Evolutionary conservation across 2,329 filamentous ascomycete genomes (phyloP), one percentile per base, ranked within the genome.

Genomic region (Falciphora oryzae): DNA sequence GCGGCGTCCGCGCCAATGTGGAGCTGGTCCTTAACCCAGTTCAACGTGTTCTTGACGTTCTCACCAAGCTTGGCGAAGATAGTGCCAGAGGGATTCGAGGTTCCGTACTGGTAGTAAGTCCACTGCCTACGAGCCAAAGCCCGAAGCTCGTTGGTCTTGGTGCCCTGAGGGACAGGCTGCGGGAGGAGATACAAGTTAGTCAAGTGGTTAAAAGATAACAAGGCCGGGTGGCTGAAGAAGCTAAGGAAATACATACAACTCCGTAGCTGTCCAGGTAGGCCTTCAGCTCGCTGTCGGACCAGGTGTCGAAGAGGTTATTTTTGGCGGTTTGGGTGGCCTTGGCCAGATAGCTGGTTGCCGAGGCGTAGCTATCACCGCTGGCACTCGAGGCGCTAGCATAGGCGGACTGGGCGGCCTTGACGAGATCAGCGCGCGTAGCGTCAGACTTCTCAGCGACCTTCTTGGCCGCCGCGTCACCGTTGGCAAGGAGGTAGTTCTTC

Each of bases 211-310:
- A 35, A 32, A 32, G 32, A 35, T 14, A 35, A 35, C 32, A 35
- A 35, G 32, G 11, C 0, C 16, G 3, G 16, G 5, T 44, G 16
- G 14, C 38, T 44, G 14, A 11, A 71, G 7, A 67, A 72, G 68
- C 8, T 59, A 18, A 7, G 16, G 14, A 10, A 35, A 18, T 11
- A 71, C 76, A 79, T 64, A 83, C 81, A 57, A 94, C 79, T 53
- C 91, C 91, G 68, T 92, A 94, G 67, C 86, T 89, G 73, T 94
- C 91, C 8, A 94, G 84, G 72, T 93, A 94, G 1, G 85, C 79
- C 81, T 94, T 93, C 67, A 95, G 80, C 31, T 94, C 89, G 59
- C 83, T 84, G 70, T 86, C 83, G 65, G 83, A 89, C 91, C 91
- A 94, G 0, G 85, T 85, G 63, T 92, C 86, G 68, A 94, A 94